Evolutionary conservation across 805 yeast genomes (phyloP).

Genomic region (Lipomyces chichibuensis): DNA sequence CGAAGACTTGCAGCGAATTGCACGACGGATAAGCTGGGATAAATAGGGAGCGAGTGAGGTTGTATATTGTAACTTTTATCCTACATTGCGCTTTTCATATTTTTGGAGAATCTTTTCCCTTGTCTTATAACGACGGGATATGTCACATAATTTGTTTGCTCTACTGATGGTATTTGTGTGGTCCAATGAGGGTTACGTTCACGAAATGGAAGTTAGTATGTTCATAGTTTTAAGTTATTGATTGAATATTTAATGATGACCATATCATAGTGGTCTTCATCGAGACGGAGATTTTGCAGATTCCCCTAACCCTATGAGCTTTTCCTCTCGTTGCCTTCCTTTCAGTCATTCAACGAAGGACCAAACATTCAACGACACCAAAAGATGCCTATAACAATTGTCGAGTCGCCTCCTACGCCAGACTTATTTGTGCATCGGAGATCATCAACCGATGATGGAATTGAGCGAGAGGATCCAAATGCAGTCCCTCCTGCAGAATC

Average conservation of each 20-base stretch:
- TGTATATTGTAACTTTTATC: background rate
- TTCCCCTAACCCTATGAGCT: conserved; percentile 1
- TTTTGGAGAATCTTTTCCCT: background rate
- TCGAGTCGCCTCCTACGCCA: background rate
- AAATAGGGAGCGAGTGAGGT: background rate
- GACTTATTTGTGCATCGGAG: background rate
- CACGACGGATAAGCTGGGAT: conserved; percentile 23
- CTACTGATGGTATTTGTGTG: background rate
- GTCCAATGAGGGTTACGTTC: too few relatives aligned
- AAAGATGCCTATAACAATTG: background rate
- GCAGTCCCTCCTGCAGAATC: background rate
- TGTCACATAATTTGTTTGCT: background rate
- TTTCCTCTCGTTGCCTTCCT: background rate
- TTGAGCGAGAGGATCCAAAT: background rate
- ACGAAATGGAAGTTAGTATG: background rate
- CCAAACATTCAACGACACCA: background rate
- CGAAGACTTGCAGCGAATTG: conserved; percentile 27
- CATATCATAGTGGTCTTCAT: too few relatives aligned
- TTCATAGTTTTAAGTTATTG: background rate
- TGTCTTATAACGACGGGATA: background rate
- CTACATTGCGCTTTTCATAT: background rate
- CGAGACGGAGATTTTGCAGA: too few relatives aligned
- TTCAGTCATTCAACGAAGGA: too few relatives aligned
- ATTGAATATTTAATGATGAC: too few relatives aligned
- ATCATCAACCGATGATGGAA: background rate